phyloP scores from a whole-genome alignment of 176 grass and related monocot genomes.

The Aegilops speltoides region DNA sequence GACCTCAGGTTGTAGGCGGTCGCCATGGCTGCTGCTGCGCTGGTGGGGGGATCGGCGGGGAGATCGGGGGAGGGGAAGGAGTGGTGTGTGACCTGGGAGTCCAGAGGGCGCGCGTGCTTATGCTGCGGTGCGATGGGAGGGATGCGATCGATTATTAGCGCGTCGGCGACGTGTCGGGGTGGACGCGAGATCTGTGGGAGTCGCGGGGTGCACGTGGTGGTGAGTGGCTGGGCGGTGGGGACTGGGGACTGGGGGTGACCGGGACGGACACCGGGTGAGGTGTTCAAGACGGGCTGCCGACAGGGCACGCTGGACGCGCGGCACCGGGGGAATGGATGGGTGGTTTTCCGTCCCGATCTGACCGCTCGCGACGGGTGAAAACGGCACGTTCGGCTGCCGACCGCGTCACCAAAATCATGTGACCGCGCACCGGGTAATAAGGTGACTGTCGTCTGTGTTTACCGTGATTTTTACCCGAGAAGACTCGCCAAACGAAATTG shows the following conservation, averaged over 20 bases:
- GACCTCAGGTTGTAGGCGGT: background rate
- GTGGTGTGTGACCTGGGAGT: background rate
- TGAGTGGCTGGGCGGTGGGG: background rate
- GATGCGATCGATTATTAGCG: background rate
- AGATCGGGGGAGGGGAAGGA: background rate
- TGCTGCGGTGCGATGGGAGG: background rate
- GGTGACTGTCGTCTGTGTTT: background rate
- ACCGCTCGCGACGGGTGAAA: background rate
- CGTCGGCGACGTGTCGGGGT: background rate
- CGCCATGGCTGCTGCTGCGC: slow-evolving; percentile 34
- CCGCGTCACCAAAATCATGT: no score
- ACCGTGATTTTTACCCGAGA: background rate
- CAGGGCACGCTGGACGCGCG: background rate
- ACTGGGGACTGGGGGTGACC: background rate
- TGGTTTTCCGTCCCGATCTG: background rate
- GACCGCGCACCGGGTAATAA: no score
- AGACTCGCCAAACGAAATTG: no score
- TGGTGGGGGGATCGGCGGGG: background rate
- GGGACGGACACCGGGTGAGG: background rate
- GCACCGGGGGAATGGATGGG: background rate
- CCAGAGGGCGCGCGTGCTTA: background rate
- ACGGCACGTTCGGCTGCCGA: background rate
- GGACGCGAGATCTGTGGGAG: slow-evolving; percentile 21
- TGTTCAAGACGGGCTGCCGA: background rate
- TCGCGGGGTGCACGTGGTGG: slow-evolving; percentile 31